phyloP scores from a whole-genome alignment of 192 early-diverging fungal species.

The Backusella psychrophila region DNA sequence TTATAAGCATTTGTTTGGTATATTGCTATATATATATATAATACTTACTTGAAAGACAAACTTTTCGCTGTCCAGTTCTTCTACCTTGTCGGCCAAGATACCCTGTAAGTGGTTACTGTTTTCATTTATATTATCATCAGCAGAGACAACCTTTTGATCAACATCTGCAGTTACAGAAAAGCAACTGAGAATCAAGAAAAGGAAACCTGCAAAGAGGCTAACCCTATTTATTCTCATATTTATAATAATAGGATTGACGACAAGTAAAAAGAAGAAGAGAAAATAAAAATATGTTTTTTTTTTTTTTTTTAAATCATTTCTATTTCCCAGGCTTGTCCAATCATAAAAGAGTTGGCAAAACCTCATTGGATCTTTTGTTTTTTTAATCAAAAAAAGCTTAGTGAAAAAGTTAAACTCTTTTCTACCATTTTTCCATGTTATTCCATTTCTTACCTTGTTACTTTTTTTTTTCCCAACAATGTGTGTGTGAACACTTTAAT shows the following conservation, averaged over 20 bases:
- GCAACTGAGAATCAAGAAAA: conserved; percentile 1
- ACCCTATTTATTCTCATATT: conserved; percentile 13
- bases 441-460: neutral
- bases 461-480: neutral
- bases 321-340: conserved; percentile 2
- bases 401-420: neutral
- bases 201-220: neutral
- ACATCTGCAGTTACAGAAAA: neutral
- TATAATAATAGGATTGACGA: neutral
- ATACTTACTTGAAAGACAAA: conserved; percentile 33
- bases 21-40: neutral
- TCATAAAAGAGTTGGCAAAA: conserved; percentile 10
- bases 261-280: conserved; percentile 3
- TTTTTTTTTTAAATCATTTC: neutral
- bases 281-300: neutral
- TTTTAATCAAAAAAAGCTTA: neutral
- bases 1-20: neutral
- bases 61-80: conserved; percentile 28
- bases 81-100: conserved; percentile 11
- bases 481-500: neutral
- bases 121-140: neutral
- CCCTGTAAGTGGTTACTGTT: neutral
- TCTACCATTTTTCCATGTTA: neutral
- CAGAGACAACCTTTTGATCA: neutral
- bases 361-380: conserved; percentile 15